phyloP scores from a whole-genome alignment of 805 yeast genomes.

The Kuraishia hungarica region DNA sequence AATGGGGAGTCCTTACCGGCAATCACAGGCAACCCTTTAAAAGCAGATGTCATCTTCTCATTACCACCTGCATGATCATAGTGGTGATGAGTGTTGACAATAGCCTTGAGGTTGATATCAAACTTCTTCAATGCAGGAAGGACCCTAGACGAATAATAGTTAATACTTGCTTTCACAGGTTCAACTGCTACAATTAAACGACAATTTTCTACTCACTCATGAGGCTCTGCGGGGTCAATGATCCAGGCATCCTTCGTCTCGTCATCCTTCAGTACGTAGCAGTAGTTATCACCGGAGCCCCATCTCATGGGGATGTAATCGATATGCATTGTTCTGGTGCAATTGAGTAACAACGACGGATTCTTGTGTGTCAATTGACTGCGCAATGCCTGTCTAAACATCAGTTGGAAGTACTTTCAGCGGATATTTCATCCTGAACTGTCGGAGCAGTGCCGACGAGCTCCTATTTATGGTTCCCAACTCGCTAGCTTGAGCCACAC shows the following conservation, averaged over 20 bases:
- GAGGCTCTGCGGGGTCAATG: slow-evolving; percentile 88
- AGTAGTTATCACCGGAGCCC: slow-evolving; percentile 89
- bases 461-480: neutral
- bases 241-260: slow-evolving; percentile 64
- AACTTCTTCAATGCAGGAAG: slow-evolving; percentile 33
- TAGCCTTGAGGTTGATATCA: slow-evolving; percentile 50
- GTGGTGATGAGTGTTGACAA: slow-evolving; percentile 96
- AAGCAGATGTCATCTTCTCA: slow-evolving; percentile 17
- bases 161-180: too few relatives aligned
- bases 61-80: slow-evolving; percentile 93
- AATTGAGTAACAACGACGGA: neutral
- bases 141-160: slow-evolving; percentile 18
- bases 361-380: neutral
- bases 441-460: neutral
- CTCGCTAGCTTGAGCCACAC: neutral
- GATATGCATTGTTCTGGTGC: slow-evolving; percentile 66
- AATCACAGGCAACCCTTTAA: slow-evolving; percentile 48
- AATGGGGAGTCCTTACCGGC: slow-evolving; percentile 79
- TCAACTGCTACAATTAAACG: too few relatives aligned
- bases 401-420: neutral
- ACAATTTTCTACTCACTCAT: slow-evolving; percentile 31
- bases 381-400: neutral
- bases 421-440: too few relatives aligned
- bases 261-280: slow-evolving; percentile 70
- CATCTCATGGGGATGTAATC: slow-evolving; percentile 86